A percentile compares a stretch with the other conserved stretches of the same genome.
Evolutionary conservation across 768 basidiomycete genomes (phyloP).

Genomic region (Leccinum longicurvipes): DNA sequence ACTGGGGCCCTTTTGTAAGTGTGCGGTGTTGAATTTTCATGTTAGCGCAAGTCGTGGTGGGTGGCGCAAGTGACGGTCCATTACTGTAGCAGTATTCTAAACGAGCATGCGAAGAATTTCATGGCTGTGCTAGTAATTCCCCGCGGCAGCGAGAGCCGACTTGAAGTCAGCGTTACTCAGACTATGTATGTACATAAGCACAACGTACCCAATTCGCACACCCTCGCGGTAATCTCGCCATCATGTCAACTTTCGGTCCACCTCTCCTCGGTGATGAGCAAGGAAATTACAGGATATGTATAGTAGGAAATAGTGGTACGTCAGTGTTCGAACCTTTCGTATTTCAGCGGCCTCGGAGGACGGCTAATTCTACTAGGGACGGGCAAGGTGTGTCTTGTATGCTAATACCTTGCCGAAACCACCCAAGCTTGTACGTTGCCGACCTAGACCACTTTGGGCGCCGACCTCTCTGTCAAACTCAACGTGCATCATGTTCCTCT

Average conservation of each 20-base stretch:
- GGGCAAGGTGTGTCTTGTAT: conserved; percentile 36
- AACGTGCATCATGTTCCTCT: conserved; percentile 44
- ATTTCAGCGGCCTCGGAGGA: background rate
- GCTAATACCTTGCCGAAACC: background rate
- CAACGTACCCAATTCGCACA: background rate
- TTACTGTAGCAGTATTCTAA: background rate
- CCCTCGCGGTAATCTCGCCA: background rate
- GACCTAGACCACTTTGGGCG: conserved; percentile 48
- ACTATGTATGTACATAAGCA: too few species aligned
- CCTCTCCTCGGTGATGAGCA: conserved; percentile 41
- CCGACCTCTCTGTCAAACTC: conserved; percentile 42
- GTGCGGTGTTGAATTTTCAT: background rate
- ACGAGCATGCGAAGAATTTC: too few species aligned
- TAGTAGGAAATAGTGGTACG: conserved; percentile 55
- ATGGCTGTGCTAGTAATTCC: too few species aligned
- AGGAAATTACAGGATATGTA: conserved; percentile 45
- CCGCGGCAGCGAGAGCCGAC: background rate
- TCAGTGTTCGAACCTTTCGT: background rate
- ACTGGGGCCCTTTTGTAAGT: background rate
- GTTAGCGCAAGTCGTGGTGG: background rate
- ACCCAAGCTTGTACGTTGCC: background rate
- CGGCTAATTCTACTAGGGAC: conserved; percentile 22
- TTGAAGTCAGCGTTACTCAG: conserved; percentile 1
- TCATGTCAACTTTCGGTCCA: conserved; percentile 10
- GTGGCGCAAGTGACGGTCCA: background rate